Evolutionary conservation across 805 yeast species (phyloP).

Genomic region (Ogataea philodendri): DNA sequence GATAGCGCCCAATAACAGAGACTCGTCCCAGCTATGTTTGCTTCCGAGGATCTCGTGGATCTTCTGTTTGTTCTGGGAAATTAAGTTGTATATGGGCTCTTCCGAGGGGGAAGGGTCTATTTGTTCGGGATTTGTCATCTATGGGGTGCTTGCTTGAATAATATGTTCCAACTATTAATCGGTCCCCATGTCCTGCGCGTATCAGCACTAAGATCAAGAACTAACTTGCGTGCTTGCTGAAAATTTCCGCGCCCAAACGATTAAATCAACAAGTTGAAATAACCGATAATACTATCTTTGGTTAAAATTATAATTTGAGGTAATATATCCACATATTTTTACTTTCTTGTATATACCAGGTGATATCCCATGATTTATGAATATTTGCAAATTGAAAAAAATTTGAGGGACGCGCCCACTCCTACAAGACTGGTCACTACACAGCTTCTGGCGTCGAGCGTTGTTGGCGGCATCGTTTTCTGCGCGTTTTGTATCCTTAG

Average conservation of each 20-base stretch:
- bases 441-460: constrained; percentile 67
- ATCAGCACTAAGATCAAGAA: no score
- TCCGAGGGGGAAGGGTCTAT: constrained; percentile 5
- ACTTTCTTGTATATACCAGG: constrained; percentile 1
- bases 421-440: constrained; percentile 63
- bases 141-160: background rate
- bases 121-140: constrained; percentile 9
- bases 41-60: constrained; percentile 32
- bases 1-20: constrained; percentile 48
- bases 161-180: no score
- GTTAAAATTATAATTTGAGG: constrained; percentile 5
- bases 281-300: constrained; percentile 2
- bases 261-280: no score
- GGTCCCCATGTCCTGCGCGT: no score
- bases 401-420: constrained; percentile 32
- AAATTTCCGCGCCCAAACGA: no score
- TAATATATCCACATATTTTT: constrained; percentile 1
- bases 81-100: constrained; percentile 21
- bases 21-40: constrained; percentile 36
- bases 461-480: constrained; percentile 69
- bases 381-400: constrained; percentile 20
- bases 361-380: constrained; percentile 18
- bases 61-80: constrained; percentile 28
- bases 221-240: no score
- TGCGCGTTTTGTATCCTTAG: constrained; percentile 68